Conservation (phyloP, 805 yeast genomes). For the Suhomyces pyralidae region DNA sequence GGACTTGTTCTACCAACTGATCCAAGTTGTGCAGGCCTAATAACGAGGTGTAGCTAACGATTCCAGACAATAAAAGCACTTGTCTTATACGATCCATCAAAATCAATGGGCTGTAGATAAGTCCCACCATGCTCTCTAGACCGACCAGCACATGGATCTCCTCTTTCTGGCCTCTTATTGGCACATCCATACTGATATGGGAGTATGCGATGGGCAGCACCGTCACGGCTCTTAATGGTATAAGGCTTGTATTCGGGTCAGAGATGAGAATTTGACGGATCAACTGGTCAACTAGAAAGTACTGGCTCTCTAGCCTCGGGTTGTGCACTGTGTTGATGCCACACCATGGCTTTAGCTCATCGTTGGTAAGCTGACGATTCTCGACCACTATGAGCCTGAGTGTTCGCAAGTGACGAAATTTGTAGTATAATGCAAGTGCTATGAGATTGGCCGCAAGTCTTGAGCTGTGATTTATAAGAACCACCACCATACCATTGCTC, state of each 20-base stretch:
- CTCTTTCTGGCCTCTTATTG: background rate
- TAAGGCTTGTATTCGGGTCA: background rate
- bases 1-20: background rate
- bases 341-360: constrained; percentile 25
- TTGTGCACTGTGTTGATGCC: constrained; percentile 21
- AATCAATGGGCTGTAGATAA: constrained; percentile 17
- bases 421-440: constrained; percentile 13
- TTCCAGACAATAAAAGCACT: constrained; percentile 3
- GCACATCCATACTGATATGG: background rate
- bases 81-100: constrained; percentile 8
- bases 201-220: background rate
- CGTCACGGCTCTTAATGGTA: background rate
- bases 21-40: background rate
- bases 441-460: constrained; percentile 16
- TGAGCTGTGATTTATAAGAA: constrained; percentile 18
- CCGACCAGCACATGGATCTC: background rate
- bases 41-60: constrained; percentile 6
- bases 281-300: constrained; percentile 6
- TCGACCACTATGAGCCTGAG: constrained; percentile 16
- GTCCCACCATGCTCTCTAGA: constrained; percentile 4
- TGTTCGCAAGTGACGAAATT: constrained; percentile 9
- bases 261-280: constrained; percentile 1
- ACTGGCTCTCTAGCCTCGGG: constrained; percentile 9
- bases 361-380: background rate
- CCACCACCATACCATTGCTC: constrained; percentile 3